Base-by-base conservation (phyloP, 148 eudicot species). In the Rheum nobile region DNA sequence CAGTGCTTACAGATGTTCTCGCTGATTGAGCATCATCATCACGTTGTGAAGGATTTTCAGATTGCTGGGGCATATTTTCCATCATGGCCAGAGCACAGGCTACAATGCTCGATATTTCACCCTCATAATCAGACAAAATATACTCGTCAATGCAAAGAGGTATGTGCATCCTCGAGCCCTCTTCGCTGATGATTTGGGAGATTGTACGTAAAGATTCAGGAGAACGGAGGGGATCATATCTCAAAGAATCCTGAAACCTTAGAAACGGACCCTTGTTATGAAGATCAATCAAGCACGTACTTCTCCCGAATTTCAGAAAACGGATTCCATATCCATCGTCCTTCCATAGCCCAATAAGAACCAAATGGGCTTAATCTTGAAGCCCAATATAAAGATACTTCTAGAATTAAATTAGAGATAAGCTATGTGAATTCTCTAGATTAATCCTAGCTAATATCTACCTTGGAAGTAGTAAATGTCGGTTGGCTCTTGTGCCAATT, bases 101-200 rank as follows among this genome's bases (percentile, higher is more conserved):
- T 67, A 91, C 80, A 43, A 86, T 87, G 83, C 97, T 95, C 13
- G 98, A 95, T 47, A 87, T 82, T 80, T 95, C 98, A 79, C 89
- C 89, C 68, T 91, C 98, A 79, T 83, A 86, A 72, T 90, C 98
- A 0, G 93, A 90, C 54, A 95, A 86, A 79, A 90, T 77, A 77
- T 81, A 85, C 55, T 86, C 83, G 72, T 81, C 80, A 28, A 52
- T 46, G 75, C 81, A 85, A 19, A 95, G 83, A 79, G 93, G 96
- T 74, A 91, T 82, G 74, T 95, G 93, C 48, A 91, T 80, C 87
- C 89, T 91, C 32, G 90, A 83, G 28, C 93, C 93, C 84, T 85
- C 93, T 13, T 88, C 89, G 44, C 74, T 83, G 44, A 90, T 83
- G 79, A 95, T 67, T 74, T 82, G 74, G 72, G 80, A 77, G 21